Conservation (phyloP, 1,139 yeast species). For the Scheffersomyces titani region DNA sequence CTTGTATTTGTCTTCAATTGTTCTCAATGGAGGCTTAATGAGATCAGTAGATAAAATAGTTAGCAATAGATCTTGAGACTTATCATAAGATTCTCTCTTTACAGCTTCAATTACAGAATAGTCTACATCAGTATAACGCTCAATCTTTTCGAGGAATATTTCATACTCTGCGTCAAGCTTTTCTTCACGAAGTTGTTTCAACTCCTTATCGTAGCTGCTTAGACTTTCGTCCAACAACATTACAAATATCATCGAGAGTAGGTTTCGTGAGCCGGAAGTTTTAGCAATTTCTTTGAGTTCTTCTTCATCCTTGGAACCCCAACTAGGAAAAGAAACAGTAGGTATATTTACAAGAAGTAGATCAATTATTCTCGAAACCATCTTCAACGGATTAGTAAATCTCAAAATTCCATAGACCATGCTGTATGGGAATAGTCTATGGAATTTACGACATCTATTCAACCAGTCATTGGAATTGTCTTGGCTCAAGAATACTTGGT, state of each 20-base stretch:
- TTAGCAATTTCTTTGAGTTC: conserved; percentile 12
- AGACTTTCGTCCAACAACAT: conserved; percentile 80
- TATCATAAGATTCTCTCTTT: conserved; percentile 22
- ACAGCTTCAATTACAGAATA: conserved; percentile 19
- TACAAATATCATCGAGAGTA: conserved; percentile 70
- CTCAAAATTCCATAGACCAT: conserved; percentile 72
- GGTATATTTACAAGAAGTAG: conserved; percentile 77
- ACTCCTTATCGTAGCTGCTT: conserved; percentile 59
- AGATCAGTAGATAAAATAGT: conserved; percentile 22
- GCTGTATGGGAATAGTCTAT: conserved; percentile 73
- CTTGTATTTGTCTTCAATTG: background rate
- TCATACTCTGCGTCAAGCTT: conserved; percentile 18
- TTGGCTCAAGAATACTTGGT: conserved; percentile 74
- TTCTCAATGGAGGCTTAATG: conserved; percentile 18
- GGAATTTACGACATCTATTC: conserved; percentile 67
- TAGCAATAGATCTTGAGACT: conserved; percentile 24
- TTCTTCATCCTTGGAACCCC: conserved; percentile 14
- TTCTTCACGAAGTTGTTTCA: conserved; percentile 44
- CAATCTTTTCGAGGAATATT: conserved; percentile 27
- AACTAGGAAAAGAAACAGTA: conserved; percentile 20
- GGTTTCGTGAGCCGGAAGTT: conserved; percentile 57
- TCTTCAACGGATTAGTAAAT: conserved; percentile 83
- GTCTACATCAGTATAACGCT: conserved; percentile 19
- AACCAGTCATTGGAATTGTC: conserved; percentile 78
- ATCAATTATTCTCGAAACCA: conserved; percentile 76